Evolutionary conservation across 495 filamentous ascomycete genomes (phyloP).

Genomic region (Letharia lupina): DNA sequence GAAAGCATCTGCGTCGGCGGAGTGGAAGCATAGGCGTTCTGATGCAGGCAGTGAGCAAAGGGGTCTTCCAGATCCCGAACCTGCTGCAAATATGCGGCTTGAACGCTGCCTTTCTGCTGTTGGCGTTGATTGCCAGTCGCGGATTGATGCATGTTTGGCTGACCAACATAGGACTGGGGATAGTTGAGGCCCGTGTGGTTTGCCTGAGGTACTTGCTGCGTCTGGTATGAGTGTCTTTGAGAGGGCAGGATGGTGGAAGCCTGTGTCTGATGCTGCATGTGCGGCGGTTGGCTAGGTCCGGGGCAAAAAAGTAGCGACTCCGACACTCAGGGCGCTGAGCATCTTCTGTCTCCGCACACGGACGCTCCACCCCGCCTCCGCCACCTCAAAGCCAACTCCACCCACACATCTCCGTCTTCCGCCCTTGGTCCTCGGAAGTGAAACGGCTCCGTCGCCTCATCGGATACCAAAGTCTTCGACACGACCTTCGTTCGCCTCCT

Average conservation of each 20-base stretch:
- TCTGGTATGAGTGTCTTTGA: conserved; percentile 44
- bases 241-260: conserved; percentile 46
- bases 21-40: not conserved
- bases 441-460: too few species aligned
- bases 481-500: too few species aligned
- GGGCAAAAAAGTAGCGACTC: too few species aligned
- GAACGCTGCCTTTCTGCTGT: not conserved
- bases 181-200: conserved; percentile 41
- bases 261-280: conserved; percentile 46
- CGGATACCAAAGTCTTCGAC: too few species aligned
- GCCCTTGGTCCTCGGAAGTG: too few species aligned
- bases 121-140: not conserved
- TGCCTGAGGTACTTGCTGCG: conserved; percentile 36
- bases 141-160: conserved; percentile 39
- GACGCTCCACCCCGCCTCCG: too few species aligned
- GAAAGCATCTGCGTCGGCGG: not conserved
- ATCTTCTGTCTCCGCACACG: too few species aligned
- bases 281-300: conserved; percentile 40
- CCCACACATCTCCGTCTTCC: too few species aligned
- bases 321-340: too few species aligned
- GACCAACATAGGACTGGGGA: conserved; percentile 41
- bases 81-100: not conserved
- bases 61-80: not conserved
- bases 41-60: not conserved
- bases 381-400: too few species aligned